Conservation (phyloP, 352 stramenopile species). For the Phytopythium cucurbitacearum region DNA sequence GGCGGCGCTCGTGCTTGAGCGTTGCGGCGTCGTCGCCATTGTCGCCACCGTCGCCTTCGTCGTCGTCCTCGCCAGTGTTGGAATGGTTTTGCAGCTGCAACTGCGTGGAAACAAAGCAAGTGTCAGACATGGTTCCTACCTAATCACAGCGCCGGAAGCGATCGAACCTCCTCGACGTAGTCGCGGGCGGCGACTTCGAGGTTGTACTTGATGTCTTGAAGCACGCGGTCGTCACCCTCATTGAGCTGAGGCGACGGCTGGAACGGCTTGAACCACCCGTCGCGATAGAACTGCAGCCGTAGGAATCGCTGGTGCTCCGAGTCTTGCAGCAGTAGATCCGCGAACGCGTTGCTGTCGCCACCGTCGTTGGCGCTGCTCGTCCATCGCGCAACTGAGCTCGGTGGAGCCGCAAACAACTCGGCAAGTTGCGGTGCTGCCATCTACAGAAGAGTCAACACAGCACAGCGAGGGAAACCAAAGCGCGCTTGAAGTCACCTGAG, state of each 20-base stretch:
- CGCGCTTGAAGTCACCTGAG: slow-evolving; percentile 8
- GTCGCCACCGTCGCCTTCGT: slow-evolving; percentile 8
- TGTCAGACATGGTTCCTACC: not conserved
- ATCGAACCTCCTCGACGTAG: slow-evolving; percentile 32
- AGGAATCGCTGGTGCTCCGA: slow-evolving; percentile 27
- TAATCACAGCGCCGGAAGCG: too few relatives aligned
- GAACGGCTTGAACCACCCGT: slow-evolving; percentile 41
- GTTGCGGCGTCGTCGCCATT: slow-evolving; percentile 27
- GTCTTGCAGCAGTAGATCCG: slow-evolving; percentile 29
- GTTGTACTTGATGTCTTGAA: slow-evolving; percentile 22
- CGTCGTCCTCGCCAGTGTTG: slow-evolving; percentile 16
- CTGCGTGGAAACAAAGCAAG: not conserved
- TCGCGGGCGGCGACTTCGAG: slow-evolving; percentile 28
- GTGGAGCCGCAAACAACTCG: slow-evolving; percentile 14
- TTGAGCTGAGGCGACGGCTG: slow-evolving; percentile 5
- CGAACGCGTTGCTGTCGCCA: slow-evolving; percentile 11
- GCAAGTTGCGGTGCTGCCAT: slow-evolving; percentile 8
- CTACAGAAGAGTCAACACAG: slow-evolving; percentile 1
- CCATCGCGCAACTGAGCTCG: not conserved
- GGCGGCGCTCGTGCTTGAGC: slow-evolving; percentile 28
- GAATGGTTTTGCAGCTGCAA: slow-evolving; percentile 17
- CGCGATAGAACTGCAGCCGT: slow-evolving; percentile 41
- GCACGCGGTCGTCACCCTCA: slow-evolving; percentile 9
- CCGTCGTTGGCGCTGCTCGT: not conserved
- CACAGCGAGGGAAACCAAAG: not conserved